Conservation (phyloP, 257 asterid genomes). For the Solanum gracilifrons region DNA sequence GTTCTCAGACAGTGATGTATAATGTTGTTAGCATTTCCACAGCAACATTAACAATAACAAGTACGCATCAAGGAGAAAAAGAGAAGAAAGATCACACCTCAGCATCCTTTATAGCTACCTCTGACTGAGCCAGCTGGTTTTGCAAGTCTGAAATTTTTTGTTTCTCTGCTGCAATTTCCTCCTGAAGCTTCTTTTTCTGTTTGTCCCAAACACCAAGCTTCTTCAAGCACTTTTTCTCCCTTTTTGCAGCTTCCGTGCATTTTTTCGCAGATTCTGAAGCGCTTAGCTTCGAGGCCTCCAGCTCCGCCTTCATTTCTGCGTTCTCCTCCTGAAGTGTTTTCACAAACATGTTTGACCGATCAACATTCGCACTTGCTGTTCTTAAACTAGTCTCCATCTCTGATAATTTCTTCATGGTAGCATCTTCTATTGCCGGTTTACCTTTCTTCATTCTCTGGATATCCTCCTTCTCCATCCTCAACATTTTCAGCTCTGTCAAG, state of each 20-base stretch:
- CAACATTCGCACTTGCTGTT: conserved; percentile 79
- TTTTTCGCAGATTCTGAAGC: conserved; percentile 79
- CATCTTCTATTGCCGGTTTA: conserved; percentile 52
- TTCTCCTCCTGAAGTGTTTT: conserved; percentile 70
- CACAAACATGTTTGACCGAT: conserved; percentile 69
- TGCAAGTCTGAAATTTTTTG: conserved; percentile 45
- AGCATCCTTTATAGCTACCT: conserved; percentile 53
- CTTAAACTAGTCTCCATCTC: conserved; percentile 84
- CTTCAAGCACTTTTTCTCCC: conserved; percentile 78
- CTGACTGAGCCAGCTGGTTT: conserved; percentile 52
- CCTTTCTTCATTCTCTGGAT: conserved; percentile 63
- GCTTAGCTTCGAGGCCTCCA: conserved; percentile 83
- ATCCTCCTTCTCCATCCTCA: conserved; percentile 93
- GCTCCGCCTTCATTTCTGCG: conserved; percentile 89
- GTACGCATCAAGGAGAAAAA: neutral
- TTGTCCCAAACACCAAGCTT: conserved; percentile 84
- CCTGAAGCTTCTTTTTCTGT: conserved; percentile 82
- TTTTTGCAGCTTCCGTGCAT: conserved; percentile 69
- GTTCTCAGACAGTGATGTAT: neutral
- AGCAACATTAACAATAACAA: neutral
- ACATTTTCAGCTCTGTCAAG: conserved; percentile 71
- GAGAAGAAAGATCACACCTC: conserved; percentile 39
- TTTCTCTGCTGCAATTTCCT: conserved; percentile 61
- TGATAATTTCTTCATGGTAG: conserved; percentile 54
- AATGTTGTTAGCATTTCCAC: neutral